Evolutionary conservation across 2,329 filamentous ascomycete species (phyloP), one percentile per base, ranked within the genome.

Genomic region (Pestalotiopsis sp.): DNA sequence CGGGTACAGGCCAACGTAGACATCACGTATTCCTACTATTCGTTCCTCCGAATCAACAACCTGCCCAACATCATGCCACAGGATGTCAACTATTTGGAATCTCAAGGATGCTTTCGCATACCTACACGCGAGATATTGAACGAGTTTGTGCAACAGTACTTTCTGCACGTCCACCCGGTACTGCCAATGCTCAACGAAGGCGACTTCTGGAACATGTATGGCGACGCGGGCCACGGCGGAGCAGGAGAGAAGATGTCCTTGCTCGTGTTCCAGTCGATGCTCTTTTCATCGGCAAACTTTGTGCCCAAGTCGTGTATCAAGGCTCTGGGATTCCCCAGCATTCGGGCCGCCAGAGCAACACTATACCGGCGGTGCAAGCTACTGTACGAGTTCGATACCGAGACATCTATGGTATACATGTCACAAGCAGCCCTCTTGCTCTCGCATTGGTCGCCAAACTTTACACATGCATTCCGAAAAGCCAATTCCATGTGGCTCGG

Each of bases 401-500:
- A 85, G 71, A 78, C 78, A 5, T 84, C 80, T 2, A 77, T 81
- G 4, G 72, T 83, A 0, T 76, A 79, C 12, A 78, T 83, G 7
- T 73, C 83, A 1, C 83, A 84, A 70, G 79, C 82, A 1, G 79
- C 81, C 0, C 75, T 84, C 3, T 78, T 85, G 12, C 80, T 85
- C 27, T 82, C 81, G 20, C 83, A 80, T 70, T 84, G 81, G 82
- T 80, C 80, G 0, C 76, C 78, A 25, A 73, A 66, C 23, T 69
- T 66, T 4, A 75, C 73, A 5, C 77, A 77, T 14, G 78, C 77
- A 4, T 75, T 77, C 31, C 81, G 77, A 69, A 78, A 81, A 52
- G 77, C 80, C 4, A 85, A 86, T 69, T 83, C 83, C 5, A 81
- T 80, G 4, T 87, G 85, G 85, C 80, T 87, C 2, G 80, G 80